Conservation (phyloP, 2,329 filamentous ascomycete species). For the Hypomyces perniciosus region DNA sequence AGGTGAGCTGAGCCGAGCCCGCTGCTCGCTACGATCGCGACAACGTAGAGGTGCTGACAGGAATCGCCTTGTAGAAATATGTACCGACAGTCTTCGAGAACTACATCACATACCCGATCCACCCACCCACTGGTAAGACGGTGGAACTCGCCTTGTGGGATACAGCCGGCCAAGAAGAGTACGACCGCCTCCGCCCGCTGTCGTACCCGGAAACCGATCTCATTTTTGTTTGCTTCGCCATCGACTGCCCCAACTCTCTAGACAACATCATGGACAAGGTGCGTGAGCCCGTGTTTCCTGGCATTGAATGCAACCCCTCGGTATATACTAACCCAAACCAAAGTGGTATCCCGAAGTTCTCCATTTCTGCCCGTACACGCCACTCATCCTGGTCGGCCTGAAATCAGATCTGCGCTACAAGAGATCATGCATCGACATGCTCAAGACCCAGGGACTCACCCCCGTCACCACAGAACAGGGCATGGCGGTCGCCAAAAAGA, state of each 20-base stretch:
- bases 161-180: slow-evolving; percentile 97
- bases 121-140: slow-evolving; percentile 81
- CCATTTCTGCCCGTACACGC: slow-evolving; percentile 97
- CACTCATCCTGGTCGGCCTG: slow-evolving; percentile 88
- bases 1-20: slow-evolving; percentile 55
- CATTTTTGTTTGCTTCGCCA: slow-evolving; percentile 97
- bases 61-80: slow-evolving; percentile 71
- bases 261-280: slow-evolving; percentile 99
- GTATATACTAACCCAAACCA: slow-evolving; percentile 20
- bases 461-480: slow-evolving; percentile 92
- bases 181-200: slow-evolving; percentile 88
- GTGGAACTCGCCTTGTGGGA: slow-evolving; percentile 98
- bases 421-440: slow-evolving; percentile 94
- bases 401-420: slow-evolving; percentile 96
- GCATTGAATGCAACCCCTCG: neutral
- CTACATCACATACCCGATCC: slow-evolving; percentile 96
- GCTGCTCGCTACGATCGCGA: neutral
- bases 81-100: slow-evolving; percentile 99
- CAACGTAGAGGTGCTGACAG: neutral
- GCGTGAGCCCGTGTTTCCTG: slow-evolving; percentile 14
- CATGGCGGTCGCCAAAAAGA: slow-evolving; percentile 79
- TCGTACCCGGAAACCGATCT: slow-evolving; percentile 98
- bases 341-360: slow-evolving; percentile 99
- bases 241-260: slow-evolving; percentile 95
- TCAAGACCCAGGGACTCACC: slow-evolving; percentile 94